These are phyloP conservation scores for Mucor velutinosus DNA, from an alignment of 371 early-diverging fungal genomes.

Conservation along the genomic window DNA sequence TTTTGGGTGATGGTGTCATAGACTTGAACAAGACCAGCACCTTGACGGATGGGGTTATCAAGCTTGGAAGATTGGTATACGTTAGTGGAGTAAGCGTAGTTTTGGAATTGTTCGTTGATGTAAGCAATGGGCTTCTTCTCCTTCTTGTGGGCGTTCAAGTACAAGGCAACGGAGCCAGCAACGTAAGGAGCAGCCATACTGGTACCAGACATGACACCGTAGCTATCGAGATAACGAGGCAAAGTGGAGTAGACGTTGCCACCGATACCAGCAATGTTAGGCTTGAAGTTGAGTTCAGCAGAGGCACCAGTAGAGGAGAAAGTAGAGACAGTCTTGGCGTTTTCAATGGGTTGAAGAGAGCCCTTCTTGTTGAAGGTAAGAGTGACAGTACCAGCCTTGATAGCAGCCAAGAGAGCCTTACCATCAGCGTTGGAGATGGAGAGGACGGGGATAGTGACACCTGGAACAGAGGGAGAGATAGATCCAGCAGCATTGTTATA, in stretches of 20 bases:
- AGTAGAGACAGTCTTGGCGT: slow-evolving; percentile 38
- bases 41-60: slow-evolving; percentile 54
- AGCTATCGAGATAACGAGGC: slow-evolving; percentile 42
- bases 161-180: slow-evolving; percentile 69
- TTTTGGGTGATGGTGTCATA: slow-evolving; percentile 58
- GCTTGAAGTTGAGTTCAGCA: slow-evolving; percentile 37
- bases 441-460: slow-evolving; percentile 33
- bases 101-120: slow-evolving; percentile 47
- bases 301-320: slow-evolving; percentile 47
- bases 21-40: slow-evolving; percentile 76
- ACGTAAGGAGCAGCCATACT: slow-evolving; percentile 73
- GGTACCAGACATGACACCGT: slow-evolving; percentile 63
- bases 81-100: slow-evolving; percentile 38
- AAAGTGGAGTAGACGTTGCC: slow-evolving; percentile 70
- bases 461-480: slow-evolving; percentile 18
- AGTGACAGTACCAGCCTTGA: slow-evolving; percentile 18
- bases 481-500: slow-evolving; percentile 37
- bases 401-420: slow-evolving; percentile 26
- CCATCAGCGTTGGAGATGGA: slow-evolving; percentile 36
- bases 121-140: slow-evolving; percentile 21
- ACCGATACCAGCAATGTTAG: slow-evolving; percentile 71
- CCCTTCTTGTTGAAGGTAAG: slow-evolving; percentile 15
- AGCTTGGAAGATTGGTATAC: slow-evolving; percentile 10
- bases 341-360: slow-evolving; percentile 18
- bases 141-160: slow-evolving; percentile 40